Conservation (phyloP, 352 stramenopile genomes). For the Phytophthora pinifolia region DNA sequence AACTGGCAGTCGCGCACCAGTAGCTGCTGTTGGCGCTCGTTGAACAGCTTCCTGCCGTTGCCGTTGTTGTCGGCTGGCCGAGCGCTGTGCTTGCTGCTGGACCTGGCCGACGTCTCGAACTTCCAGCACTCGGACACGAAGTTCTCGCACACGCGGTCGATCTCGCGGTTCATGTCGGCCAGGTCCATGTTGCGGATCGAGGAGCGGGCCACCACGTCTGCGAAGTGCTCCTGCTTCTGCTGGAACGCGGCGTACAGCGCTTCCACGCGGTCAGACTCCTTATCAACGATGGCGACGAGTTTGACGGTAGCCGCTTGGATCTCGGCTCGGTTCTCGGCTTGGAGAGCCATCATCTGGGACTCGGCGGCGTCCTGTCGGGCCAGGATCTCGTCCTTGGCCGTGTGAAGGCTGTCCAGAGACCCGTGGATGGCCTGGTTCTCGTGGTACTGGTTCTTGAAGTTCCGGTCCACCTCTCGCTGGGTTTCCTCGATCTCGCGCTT, state of each 20-base stretch:
- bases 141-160: constrained; percentile 78
- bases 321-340: constrained; percentile 72
- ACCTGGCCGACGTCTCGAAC: constrained; percentile 80
- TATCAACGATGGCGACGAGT: constrained; percentile 71
- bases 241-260: constrained; percentile 80
- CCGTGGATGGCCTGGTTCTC: constrained; percentile 52
- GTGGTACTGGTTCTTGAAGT: constrained; percentile 51
- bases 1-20: constrained; percentile 83
- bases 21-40: constrained; percentile 79
- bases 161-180: constrained; percentile 74
- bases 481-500: constrained; percentile 63
- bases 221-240: constrained; percentile 81
- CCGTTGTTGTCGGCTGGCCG: constrained; percentile 44
- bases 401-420: constrained; percentile 42
- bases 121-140: constrained; percentile 87
- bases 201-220: constrained; percentile 69
- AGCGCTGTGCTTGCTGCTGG: constrained; percentile 46
- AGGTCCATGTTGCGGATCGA: constrained; percentile 87
- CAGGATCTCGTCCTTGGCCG: constrained; percentile 52
- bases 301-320: constrained; percentile 67
- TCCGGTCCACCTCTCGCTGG: constrained; percentile 55
- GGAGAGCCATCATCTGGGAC: constrained; percentile 63
- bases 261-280: constrained; percentile 80
- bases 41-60: constrained; percentile 64
- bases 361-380: constrained; percentile 58